Evolutionary conservation across 768 basidiomycete species (phyloP).

Genomic region (Trichaptum fuscoviolaceum): DNA sequence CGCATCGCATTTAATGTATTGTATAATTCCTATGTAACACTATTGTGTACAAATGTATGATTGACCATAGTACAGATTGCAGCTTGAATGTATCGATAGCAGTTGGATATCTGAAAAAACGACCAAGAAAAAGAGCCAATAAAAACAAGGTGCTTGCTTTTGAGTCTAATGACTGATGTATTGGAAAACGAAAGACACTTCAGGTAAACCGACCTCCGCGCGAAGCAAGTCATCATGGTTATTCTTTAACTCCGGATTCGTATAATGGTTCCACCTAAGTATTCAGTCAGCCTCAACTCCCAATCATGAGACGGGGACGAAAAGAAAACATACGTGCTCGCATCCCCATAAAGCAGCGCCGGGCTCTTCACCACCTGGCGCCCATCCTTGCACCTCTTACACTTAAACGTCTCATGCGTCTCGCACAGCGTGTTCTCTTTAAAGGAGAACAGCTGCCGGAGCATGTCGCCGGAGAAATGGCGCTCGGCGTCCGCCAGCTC

Average conservation of each 20-base stretch:
- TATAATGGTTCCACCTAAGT: constrained; percentile 94
- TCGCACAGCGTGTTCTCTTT: constrained; percentile 84
- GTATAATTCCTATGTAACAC: not conserved
- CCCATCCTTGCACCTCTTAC: constrained; percentile 84
- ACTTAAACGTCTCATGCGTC: constrained; percentile 98
- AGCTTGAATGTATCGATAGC: constrained; percentile 1
- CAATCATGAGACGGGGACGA: not conserved
- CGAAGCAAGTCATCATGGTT: constrained; percentile 95
- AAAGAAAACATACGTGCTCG: constrained; percentile 78
- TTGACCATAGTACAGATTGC: not conserved
- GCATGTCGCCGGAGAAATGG: constrained; percentile 86
- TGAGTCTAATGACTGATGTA: constrained; percentile 87
- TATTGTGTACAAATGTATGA: not conserved
- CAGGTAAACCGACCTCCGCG: constrained; percentile 76
- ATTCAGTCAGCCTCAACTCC: constrained; percentile 7
- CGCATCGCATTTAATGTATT: constrained; percentile 1
- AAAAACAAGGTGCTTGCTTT: not conserved
- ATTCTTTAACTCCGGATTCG: constrained; percentile 78
- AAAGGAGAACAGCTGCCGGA: constrained; percentile 88
- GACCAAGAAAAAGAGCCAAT: not conserved
- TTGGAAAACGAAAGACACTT: constrained; percentile 95
- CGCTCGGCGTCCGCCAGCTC: constrained; percentile 94
- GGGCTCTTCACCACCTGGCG: constrained; percentile 78
- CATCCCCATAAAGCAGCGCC: constrained; percentile 91
- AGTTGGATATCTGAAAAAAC: not conserved